A percentile compares a stretch with the other conserved stretches of the same genome.
Conservation (phyloP, 495 filamentous ascomycete genomes). For the Penicillium odoratum region DNA sequence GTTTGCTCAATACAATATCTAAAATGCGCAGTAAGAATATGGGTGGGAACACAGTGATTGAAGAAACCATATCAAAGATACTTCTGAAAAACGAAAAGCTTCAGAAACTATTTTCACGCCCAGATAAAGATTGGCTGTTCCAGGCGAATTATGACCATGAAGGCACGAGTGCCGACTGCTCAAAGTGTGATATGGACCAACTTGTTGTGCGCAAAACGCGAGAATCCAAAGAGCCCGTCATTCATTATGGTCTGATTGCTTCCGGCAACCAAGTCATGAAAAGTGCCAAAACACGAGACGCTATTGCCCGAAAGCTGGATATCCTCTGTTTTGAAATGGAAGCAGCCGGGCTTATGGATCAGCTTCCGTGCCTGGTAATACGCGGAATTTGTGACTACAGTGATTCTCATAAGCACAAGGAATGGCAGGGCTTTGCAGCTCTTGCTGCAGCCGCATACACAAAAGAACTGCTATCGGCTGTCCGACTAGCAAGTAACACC, state of each 20-base stretch:
- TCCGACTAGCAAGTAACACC: too few relatives aligned
- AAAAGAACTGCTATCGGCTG: neutral
- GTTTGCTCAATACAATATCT: slow-evolving; percentile 27
- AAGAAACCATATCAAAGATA: neutral
- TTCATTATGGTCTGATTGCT: slow-evolving; percentile 42
- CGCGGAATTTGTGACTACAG: slow-evolving; percentile 9
- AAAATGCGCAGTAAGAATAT: slow-evolving; percentile 2
- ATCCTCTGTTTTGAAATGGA: slow-evolving; percentile 13
- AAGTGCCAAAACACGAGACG: slow-evolving; percentile 29
- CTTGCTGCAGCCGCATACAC: neutral
- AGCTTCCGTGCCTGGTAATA: slow-evolving; percentile 2
- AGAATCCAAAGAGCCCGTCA: slow-evolving; percentile 4
- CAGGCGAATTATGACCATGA: slow-evolving; percentile 27
- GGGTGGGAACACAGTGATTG: slow-evolving; percentile 6
- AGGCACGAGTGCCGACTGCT: slow-evolving; percentile 15
- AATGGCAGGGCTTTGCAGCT: slow-evolving; percentile 9
- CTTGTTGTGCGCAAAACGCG: slow-evolving; percentile 12
- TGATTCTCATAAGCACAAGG: slow-evolving; percentile 8
- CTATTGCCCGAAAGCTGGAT: neutral
- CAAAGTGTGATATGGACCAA: slow-evolving; percentile 5
- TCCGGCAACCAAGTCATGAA: slow-evolving; percentile 41
- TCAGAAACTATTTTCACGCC: slow-evolving; percentile 23
- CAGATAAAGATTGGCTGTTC: slow-evolving; percentile 29
- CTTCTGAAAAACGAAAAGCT: slow-evolving; percentile 11
- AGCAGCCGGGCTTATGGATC: slow-evolving; percentile 7